These are phyloP conservation scores for Alternaria sp. DNA, from an alignment of 2,329 filamentous ascomycete genomes.

Conservation along the genomic window DNA sequence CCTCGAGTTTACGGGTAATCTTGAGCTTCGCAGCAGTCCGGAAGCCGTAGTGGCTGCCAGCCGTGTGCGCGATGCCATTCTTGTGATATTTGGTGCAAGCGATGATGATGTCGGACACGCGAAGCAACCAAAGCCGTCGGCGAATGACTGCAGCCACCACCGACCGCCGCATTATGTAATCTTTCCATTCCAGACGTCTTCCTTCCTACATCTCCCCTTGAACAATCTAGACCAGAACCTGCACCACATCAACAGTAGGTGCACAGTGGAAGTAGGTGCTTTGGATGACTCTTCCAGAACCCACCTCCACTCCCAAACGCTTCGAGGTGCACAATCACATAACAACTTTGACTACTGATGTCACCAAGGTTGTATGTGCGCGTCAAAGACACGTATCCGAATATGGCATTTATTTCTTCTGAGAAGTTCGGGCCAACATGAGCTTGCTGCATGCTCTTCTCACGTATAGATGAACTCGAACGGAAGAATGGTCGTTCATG, in stretches of 20 bases:
- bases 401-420: too few relatives aligned
- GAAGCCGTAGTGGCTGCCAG: conserved; percentile 45
- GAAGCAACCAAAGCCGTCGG: conserved; percentile 31
- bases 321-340: not conserved
- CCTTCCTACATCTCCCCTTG: not conserved
- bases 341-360: not conserved
- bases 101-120: conserved; percentile 32
- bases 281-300: too few relatives aligned
- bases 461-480: too few relatives aligned
- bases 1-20: conserved; percentile 27
- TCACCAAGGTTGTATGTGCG: not conserved
- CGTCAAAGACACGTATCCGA: too few relatives aligned
- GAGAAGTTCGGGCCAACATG: too few relatives aligned
- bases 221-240: not conserved
- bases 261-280: too few relatives aligned
- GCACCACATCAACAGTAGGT: too few relatives aligned
- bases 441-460: too few relatives aligned
- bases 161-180: conserved; percentile 33
- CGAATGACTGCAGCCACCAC: conserved; percentile 21
- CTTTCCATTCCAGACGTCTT: not conserved
- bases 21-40: conserved; percentile 36
- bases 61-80: conserved; percentile 50
- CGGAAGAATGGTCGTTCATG: too few relatives aligned
- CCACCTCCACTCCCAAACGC: not conserved
- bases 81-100: conserved; percentile 32